phyloP scores from a whole-genome alignment of 805 yeast genomes.

The Ogataea ramenticola region DNA sequence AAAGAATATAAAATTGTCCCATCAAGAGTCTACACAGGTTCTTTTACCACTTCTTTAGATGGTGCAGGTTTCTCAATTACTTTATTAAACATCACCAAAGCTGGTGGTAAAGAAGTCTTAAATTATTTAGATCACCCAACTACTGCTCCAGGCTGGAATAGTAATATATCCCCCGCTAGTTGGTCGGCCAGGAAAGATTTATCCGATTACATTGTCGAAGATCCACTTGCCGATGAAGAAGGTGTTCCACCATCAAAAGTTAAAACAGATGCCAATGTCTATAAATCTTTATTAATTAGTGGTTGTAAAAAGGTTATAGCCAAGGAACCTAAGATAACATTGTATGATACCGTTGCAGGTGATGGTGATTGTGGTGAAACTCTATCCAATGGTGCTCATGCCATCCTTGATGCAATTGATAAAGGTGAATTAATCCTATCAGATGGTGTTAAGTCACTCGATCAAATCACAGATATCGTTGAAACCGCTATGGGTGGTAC shows the following conservation, averaged over 20 bases:
- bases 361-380: conserved; percentile 98
- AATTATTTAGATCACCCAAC: conserved; percentile 64
- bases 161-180: conserved; percentile 24
- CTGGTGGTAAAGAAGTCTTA: conserved; percentile 38
- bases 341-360: conserved; percentile 83
- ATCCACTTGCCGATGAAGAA: conserved; percentile 26
- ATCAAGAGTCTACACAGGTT: conserved; percentile 61
- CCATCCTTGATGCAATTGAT: conserved; percentile 49
- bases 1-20: conserved; percentile 53
- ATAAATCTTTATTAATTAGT: conserved; percentile 30
- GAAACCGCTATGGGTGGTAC: conserved; percentile 96
- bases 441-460: conserved; percentile 52
- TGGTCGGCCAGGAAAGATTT: conserved; percentile 14
- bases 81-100: conserved; percentile 58
- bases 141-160: conserved; percentile 79
- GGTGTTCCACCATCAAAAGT: conserved; percentile 16
- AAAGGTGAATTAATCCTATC: conserved; percentile 27
- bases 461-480: conserved; percentile 73
- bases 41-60: conserved; percentile 82
- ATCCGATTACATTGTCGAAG: conserved; percentile 19
- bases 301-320: conserved; percentile 47
- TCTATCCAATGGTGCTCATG: conserved; percentile 72
- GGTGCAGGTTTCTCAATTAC: conserved; percentile 92
- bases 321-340: conserved; percentile 79
- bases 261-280: conserved; percentile 22